Evolutionary conservation across 371 early-diverging fungal genomes (phyloP).

Genomic region (Rhizomucor pusillus): DNA sequence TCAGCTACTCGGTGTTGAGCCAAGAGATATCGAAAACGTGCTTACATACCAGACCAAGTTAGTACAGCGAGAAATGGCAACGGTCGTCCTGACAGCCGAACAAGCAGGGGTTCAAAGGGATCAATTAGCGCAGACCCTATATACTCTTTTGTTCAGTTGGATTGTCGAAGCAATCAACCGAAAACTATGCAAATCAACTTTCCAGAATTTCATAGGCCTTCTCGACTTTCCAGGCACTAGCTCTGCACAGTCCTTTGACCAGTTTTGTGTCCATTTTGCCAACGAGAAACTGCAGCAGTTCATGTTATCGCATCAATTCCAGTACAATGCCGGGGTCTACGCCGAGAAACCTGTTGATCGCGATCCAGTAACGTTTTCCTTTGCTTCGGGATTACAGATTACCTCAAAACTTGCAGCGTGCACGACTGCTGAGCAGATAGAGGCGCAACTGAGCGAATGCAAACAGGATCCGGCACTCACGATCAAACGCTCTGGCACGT

Average conservation of each 20-base stretch:
- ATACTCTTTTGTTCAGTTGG: slow-evolving; percentile 81
- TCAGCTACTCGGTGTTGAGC: slow-evolving; percentile 77
- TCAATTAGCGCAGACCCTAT: slow-evolving; percentile 68
- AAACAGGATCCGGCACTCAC: slow-evolving; percentile 29
- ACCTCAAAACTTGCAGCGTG: slow-evolving; percentile 25
- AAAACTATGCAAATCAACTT: slow-evolving; percentile 59
- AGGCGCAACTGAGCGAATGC: slow-evolving; percentile 21
- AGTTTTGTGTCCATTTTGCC: slow-evolving; percentile 73
- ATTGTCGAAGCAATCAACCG: slow-evolving; percentile 84
- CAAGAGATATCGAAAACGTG: slow-evolving; percentile 71
- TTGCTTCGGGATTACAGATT: slow-evolving; percentile 16
- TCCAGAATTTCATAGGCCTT: slow-evolving; percentile 63
- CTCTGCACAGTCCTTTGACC: slow-evolving; percentile 54
- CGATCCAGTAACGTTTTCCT: slow-evolving; percentile 5
- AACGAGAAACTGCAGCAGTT: slow-evolving; percentile 77
- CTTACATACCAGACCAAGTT: slow-evolving; percentile 78
- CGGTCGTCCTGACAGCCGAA: slow-evolving; percentile 73
- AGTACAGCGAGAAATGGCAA: slow-evolving; percentile 79
- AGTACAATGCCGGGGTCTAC: slow-evolving; percentile 37
- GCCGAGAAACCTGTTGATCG: slow-evolving; percentile 47
- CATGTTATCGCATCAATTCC: slow-evolving; percentile 59
- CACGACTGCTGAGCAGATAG: slow-evolving; percentile 7
- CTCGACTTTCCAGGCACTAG: slow-evolving; percentile 60
- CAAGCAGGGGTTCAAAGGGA: slow-evolving; percentile 75
- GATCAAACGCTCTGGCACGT: slow-evolving; percentile 24